Evolutionary conservation across 2,329 filamentous ascomycete species (phyloP).

Genomic region (Colletotrichum zoysiae): DNA sequence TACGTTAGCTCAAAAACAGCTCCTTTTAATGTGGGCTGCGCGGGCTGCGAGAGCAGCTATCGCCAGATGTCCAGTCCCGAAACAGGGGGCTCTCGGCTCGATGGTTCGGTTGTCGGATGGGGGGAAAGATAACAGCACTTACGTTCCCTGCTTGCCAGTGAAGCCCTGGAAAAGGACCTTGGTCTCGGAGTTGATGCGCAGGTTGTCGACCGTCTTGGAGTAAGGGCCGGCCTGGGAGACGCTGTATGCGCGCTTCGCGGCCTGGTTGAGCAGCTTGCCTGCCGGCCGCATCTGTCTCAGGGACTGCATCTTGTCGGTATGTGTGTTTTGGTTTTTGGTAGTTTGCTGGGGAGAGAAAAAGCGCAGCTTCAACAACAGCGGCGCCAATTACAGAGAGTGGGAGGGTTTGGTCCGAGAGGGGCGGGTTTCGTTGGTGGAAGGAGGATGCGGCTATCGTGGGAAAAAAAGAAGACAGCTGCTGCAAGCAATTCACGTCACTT

Average conservation of each 20-base stretch:
- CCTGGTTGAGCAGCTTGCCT: constrained; percentile 75
- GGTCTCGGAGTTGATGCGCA: constrained; percentile 92
- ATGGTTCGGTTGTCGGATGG: constrained; percentile 17
- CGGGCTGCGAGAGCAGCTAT: constrained; percentile 3
- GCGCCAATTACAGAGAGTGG: constrained; percentile 22
- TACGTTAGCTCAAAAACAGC: constrained; percentile 19
- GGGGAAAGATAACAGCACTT: constrained; percentile 55
- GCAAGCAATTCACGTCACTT: constrained; percentile 42
- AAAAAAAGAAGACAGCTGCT: constrained; percentile 31
- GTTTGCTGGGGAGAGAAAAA: constrained; percentile 24
- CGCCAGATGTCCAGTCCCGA: constrained; percentile 3
- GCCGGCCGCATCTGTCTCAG: constrained; percentile 78
- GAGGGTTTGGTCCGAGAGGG: not conserved
- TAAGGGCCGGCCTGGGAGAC: constrained; percentile 76
- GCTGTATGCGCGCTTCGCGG: constrained; percentile 79
- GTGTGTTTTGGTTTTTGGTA: constrained; percentile 25
- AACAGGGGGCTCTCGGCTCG: constrained; percentile 18
- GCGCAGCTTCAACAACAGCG: constrained; percentile 27
- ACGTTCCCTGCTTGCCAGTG: constrained; percentile 97
- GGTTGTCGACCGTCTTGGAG: constrained; percentile 81
- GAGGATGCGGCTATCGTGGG: constrained; percentile 26
- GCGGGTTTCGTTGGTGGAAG: constrained; percentile 20
- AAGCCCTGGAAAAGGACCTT: constrained; percentile 98
- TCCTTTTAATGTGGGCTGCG: not conserved
- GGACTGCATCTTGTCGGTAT: constrained; percentile 79